Base-by-base conservation (phyloP, 305 asterid genomes). In the Fraxinus platypoda region DNA sequence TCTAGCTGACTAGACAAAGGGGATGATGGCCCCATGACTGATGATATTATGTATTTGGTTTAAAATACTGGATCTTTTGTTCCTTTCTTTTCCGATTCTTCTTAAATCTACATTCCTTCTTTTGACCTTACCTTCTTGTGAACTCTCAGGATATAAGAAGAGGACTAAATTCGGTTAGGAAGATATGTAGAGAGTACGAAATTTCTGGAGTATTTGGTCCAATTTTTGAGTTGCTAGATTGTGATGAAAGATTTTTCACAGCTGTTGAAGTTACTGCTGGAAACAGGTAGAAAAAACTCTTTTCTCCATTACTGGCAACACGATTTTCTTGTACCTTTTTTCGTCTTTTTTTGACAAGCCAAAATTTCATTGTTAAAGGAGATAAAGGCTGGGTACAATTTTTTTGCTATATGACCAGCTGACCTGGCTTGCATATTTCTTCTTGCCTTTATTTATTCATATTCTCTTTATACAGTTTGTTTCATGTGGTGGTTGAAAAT, bases 241-340 rank as follows among this genome's bases (percentile, higher is more conserved):
- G 98, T 78, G 99, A 97, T 62, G 97, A 92, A 43, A 93, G 90
- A 70, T 94, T 90, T 87, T 97, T 94, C 91, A 94, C 98, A 19
- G 99, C 99, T 85, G 98, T 97, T 82, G 99, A 97, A 91, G 97
- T 94, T 81, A 97, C 99, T 89, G 99, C 99, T 87, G 99, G 98
- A 83, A 97, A 93, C 91, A 97, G 99, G 99, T 94, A 49, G 76
- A 59, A 52, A 80, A 71, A 26, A 54, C 57, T 77, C 81, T 33
- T 78, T 26, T 43, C 74, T 85, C 75, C 49, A 35, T n/a, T 26
- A 25, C 76, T 25, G 62, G 57, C 62, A 72, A 28, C 38, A 71
- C 78, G 81, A 41, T 74, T 35, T 73, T 26, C 77, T 19, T n/a
- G 23, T 38, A 38, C 80, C 43, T 62, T n/a, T 33, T 19, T 66